Percentiles rank a stretch among this genome's conserved stretches.
phyloP scores from a whole-genome alignment of 1,139 yeast genomes.

The Spathaspora sp. region DNA sequence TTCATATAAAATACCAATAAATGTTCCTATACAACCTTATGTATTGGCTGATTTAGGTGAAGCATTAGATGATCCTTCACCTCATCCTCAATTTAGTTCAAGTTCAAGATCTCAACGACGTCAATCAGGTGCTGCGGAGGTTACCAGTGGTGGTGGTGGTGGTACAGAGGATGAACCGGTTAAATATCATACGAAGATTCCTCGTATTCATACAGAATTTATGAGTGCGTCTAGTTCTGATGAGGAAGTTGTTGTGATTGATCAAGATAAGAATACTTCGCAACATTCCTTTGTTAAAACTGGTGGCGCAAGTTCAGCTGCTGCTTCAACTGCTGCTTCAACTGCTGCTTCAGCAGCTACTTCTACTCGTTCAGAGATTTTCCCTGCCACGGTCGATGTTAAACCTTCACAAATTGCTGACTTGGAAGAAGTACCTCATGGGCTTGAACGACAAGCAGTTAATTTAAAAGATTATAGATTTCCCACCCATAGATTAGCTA shows the following conservation, averaged over 20 bases:
- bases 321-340: not conserved
- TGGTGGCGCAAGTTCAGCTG: not conserved
- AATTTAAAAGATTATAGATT: conserved; percentile 65
- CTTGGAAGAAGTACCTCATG: conserved; percentile 94
- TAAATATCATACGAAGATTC: conserved; percentile 36
- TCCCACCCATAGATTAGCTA: conserved; percentile 83
- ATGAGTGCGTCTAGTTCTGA: conserved; percentile 34
- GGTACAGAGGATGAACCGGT: conserved; percentile 11
- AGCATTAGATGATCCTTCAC: conserved; percentile 73
- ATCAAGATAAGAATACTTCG: conserved; percentile 6
- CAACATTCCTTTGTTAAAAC: not conserved
- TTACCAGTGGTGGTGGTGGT: too few relatives aligned
- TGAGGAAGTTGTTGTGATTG: conserved; percentile 17
- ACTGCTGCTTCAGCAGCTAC: not conserved
- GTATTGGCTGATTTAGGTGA: conserved; percentile 75
- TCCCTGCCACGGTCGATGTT: conserved; percentile 50
- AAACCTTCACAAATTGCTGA: conserved; percentile 80
- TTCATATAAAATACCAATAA: conserved; percentile 68
- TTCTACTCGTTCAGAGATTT: conserved; percentile 15
- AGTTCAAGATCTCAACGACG: conserved; percentile 10
- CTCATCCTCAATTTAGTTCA: conserved; percentile 39
- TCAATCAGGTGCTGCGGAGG: conserved; percentile 3
- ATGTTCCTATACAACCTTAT: conserved; percentile 70
- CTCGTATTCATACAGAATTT: conserved; percentile 42
- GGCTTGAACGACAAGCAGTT: conserved; percentile 83